These are phyloP conservation scores for Penicilliopsis zonata DNA, from an alignment of 495 filamentous ascomycete species.

Conservation along the genomic window DNA sequence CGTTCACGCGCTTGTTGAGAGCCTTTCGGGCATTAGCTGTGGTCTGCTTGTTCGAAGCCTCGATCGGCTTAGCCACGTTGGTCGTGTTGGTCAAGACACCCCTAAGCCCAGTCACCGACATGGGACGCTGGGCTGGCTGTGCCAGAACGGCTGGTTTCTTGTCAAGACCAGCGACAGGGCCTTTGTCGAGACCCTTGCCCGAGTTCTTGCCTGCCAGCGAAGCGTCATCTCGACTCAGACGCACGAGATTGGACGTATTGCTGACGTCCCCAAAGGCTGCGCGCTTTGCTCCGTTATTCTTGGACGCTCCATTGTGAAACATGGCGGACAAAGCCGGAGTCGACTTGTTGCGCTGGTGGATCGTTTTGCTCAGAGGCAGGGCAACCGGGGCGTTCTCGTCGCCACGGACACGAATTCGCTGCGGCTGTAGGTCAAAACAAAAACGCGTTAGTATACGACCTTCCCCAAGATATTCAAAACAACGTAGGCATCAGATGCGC, in stretches of 20 bases:
- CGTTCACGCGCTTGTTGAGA: constrained; percentile 46
- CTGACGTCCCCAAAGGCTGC: constrained; percentile 72
- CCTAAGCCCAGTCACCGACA: constrained; percentile 36
- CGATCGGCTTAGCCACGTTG: constrained; percentile 19
- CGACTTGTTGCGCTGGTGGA: constrained; percentile 77
- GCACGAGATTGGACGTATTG: constrained; percentile 47
- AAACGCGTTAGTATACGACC: no score
- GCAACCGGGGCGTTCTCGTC: constrained; percentile 63
- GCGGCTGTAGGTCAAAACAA: constrained; percentile 51
- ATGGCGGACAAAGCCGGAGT: constrained; percentile 52
- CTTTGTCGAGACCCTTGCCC: constrained; percentile 29
- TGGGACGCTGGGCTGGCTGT: constrained; percentile 54
- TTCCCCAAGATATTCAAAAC: no score
- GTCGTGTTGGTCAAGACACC: constrained; percentile 30
- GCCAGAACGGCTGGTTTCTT: constrained; percentile 38
- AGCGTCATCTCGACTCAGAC: constrained; percentile 40
- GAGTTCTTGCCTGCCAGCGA: constrained; percentile 35
- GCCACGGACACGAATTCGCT: constrained; percentile 53
- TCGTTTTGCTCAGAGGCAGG: constrained; percentile 39
- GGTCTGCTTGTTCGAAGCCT: constrained; percentile 23
- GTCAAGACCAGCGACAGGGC: constrained; percentile 21
- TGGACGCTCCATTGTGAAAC: constrained; percentile 44
- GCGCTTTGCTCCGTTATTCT: constrained; percentile 58
- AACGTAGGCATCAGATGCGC: constrained; percentile 1
- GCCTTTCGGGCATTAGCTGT: constrained; percentile 30